These are phyloP conservation scores for Erysimum cheiranthoides DNA, from an alignment of 345 rosid genomes.

Conservation along the genomic window DNA sequence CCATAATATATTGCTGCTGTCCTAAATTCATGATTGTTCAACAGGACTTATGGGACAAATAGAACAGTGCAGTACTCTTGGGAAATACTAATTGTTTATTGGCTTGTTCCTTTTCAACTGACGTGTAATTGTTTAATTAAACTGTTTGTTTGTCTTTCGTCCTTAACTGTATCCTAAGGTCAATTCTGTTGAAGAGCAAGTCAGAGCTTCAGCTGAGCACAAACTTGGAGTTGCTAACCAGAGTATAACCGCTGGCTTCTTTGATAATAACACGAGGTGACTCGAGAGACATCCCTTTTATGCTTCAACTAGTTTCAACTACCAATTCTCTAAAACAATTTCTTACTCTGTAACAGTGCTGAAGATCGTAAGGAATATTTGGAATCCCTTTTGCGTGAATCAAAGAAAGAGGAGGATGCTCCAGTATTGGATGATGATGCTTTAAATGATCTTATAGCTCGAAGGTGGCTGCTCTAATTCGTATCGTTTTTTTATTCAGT, in stretches of 20 bases:
- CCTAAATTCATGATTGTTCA: slow-evolving; percentile 25
- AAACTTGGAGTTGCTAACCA: slow-evolving; percentile 98
- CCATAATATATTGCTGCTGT: background rate
- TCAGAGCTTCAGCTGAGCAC: slow-evolving; percentile 95
- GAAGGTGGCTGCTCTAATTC: slow-evolving; percentile 59
- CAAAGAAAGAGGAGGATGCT: slow-evolving; percentile 91
- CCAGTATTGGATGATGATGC: slow-evolving; percentile 90
- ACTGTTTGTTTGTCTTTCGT: background rate
- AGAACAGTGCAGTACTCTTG: background rate
- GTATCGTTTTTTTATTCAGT: background rate
- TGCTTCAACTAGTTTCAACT: background rate
- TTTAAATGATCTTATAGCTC: slow-evolving; percentile 83
- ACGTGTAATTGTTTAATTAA: slow-evolving; percentile 1
- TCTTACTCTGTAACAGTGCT: slow-evolving; percentile 62
- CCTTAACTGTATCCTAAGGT: slow-evolving; percentile 55
- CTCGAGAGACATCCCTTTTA: slow-evolving; percentile 17
- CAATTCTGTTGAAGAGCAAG: slow-evolving; percentile 95
- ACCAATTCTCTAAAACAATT: slow-evolving; percentile 9
- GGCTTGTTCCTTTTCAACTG: background rate
- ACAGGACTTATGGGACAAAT: background rate
- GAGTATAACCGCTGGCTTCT: slow-evolving; percentile 97
- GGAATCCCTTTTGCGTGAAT: slow-evolving; percentile 86
- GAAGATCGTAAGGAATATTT: slow-evolving; percentile 95
- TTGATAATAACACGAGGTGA: slow-evolving; percentile 94
- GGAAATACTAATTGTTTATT: slow-evolving; percentile 11